A percentile compares a stretch with the other conserved stretches of the same genome.
phyloP scores from a whole-genome alignment of 345 rosid genomes.

The Brassica incana region DNA sequence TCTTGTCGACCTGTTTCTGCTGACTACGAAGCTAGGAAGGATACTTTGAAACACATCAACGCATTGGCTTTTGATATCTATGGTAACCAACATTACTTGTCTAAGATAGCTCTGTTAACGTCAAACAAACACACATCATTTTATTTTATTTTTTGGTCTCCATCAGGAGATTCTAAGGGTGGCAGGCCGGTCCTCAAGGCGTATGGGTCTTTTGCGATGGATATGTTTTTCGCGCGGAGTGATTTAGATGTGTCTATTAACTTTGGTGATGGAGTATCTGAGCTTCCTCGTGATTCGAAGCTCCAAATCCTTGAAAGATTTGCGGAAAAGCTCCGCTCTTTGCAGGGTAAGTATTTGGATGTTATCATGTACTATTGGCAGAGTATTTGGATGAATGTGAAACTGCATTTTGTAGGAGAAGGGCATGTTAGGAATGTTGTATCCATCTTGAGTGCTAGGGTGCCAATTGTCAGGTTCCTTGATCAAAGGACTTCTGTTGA shows the following conservation, averaged over 20 bases:
- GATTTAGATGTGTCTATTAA: constrained; percentile 57
- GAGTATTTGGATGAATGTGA: neutral
- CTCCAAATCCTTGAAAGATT: constrained; percentile 42
- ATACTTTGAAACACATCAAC: constrained; percentile 45
- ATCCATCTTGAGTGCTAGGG: constrained; percentile 48
- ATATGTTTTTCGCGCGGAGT: constrained; percentile 43
- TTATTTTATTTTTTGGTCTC: neutral
- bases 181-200: constrained; percentile 43
- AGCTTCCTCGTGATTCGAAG: constrained; percentile 42
- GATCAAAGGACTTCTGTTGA: constrained; percentile 45
- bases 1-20: constrained; percentile 37
- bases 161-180: constrained; percentile 42
- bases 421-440: constrained; percentile 47
- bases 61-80: constrained; percentile 44
- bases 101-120: neutral
- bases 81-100: constrained; percentile 37
- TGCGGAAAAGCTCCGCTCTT: constrained; percentile 36
- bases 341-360: constrained; percentile 40
- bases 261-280: constrained; percentile 32
- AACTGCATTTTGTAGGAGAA: constrained; percentile 37
- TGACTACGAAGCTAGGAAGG: constrained; percentile 43
- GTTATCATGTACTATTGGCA: neutral
- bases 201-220: constrained; percentile 59
- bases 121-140: neutral
- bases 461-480: constrained; percentile 53